These are phyloP conservation scores for Halophytophthora polymorphica DNA, from an alignment of 352 stramenopile species.

Conservation along the genomic window DNA sequence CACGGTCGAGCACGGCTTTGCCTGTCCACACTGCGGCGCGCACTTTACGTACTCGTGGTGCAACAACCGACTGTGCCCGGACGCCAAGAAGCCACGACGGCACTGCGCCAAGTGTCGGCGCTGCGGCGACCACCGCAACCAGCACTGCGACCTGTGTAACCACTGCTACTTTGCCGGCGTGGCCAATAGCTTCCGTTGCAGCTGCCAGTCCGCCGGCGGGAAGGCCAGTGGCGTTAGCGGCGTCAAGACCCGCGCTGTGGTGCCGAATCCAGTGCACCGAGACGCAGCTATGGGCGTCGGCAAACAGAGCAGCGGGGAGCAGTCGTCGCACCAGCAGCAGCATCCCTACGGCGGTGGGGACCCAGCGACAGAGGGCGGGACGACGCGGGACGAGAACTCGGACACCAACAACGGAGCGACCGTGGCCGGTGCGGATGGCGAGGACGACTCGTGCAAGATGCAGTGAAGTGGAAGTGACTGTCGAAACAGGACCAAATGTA, in stretches of 20 bases:
- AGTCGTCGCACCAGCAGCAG: constrained; percentile 4
- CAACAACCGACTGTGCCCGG: constrained; percentile 67
- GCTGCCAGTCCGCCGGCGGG: constrained; percentile 45
- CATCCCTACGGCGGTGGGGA: constrained; percentile 14
- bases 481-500: neutral
- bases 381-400: constrained; percentile 26
- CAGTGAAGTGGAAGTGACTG: constrained; percentile 34
- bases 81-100: constrained; percentile 75
- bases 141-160: constrained; percentile 80
- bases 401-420: constrained; percentile 23
- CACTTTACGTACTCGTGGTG: constrained; percentile 83
- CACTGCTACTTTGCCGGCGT: constrained; percentile 86
- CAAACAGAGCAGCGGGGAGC: constrained; percentile 10
- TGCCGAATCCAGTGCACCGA: constrained; percentile 34
- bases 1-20: constrained; percentile 56
- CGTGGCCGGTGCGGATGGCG: constrained; percentile 26
- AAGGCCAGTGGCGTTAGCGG: constrained; percentile 19
- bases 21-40: constrained; percentile 50
- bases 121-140: constrained; percentile 75
- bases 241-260: constrained; percentile 43
- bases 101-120: constrained; percentile 78
- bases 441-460: constrained; percentile 65
- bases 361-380: constrained; percentile 8
- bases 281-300: constrained; percentile 5
- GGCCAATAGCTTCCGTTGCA: constrained; percentile 81